Conservation (phyloP, 768 basidiomycete species). For the Lyophyllum decastes region DNA sequence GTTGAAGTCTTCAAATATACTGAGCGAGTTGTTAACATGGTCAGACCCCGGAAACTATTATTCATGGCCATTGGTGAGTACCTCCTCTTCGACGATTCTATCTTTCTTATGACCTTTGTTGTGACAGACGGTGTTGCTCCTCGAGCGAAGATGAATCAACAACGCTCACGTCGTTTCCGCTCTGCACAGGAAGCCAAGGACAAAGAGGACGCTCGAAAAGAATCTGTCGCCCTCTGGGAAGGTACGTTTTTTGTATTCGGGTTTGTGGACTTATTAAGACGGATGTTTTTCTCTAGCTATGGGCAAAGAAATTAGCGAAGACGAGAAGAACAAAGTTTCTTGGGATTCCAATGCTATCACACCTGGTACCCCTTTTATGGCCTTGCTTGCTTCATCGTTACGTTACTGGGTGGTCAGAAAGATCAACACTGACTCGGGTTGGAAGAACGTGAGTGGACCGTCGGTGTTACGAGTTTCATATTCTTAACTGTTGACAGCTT, state of each 20-base stretch:
- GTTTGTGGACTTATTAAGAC: neutral
- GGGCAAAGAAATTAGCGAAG: constrained; percentile 84
- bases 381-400: constrained; percentile 80
- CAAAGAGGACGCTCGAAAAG: constrained; percentile 84
- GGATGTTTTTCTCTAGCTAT: constrained; percentile 58
- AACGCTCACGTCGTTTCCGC: constrained; percentile 94
- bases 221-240: constrained; percentile 86
- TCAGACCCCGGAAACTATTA: constrained; percentile 89
- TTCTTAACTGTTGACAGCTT: constrained; percentile 49
- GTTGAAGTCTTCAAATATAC: constrained; percentile 95
- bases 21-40: constrained; percentile 95
- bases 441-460: constrained; percentile 73
- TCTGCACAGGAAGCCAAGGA: constrained; percentile 94
- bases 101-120: neutral
- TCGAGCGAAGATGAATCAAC: constrained; percentile 99
- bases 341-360: constrained; percentile 99
- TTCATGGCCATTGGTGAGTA: constrained; percentile 95
- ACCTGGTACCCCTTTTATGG: constrained; percentile 99
- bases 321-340: constrained; percentile 78
- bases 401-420: constrained; percentile 97
- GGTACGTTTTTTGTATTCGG: constrained; percentile 40
- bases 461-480: neutral
- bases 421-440: constrained; percentile 92
- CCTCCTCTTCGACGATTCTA: neutral
- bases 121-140: constrained; percentile 90